Conservation (phyloP, 768 basidiomycete genomes). For the Multifurca ochricompacta region DNA sequence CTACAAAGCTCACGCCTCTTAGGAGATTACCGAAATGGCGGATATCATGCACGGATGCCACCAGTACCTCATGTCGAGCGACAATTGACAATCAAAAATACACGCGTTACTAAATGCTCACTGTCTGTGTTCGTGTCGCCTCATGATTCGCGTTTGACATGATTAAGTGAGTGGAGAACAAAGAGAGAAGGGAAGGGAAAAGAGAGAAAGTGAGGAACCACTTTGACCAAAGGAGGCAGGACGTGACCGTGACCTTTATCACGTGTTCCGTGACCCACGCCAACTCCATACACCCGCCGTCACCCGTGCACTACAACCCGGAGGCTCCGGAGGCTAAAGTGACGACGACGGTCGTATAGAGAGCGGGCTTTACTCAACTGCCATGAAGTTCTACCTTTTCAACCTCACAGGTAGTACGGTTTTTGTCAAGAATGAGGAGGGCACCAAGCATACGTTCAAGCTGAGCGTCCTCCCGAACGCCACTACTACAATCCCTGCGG, state of each 20-base stretch:
- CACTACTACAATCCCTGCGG: conserved; percentile 16
- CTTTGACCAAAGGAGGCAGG: too few species aligned
- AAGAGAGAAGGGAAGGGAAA: neutral
- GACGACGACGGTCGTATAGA: too few species aligned
- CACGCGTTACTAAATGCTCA: neutral
- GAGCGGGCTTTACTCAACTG: neutral
- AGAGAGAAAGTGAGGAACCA: neutral
- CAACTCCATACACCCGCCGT: too few species aligned
- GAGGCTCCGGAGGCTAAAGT: too few species aligned
- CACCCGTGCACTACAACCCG: too few species aligned
- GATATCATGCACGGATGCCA: conserved; percentile 71
- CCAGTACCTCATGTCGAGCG: conserved; percentile 40
- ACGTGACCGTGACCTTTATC: conserved; percentile 3
- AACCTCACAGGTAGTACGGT: conserved; percentile 32
- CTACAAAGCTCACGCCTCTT: conserved; percentile 73
- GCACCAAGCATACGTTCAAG: neutral
- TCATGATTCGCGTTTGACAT: conserved; percentile 2
- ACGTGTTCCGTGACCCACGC: neutral
- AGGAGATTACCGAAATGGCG: conserved; percentile 72
- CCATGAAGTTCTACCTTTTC: conserved; percentile 28
- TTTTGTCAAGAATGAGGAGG: conserved; percentile 10
- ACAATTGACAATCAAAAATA: neutral
- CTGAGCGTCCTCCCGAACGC: neutral
- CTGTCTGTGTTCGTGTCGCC: conserved; percentile 1
- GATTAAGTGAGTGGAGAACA: too few species aligned